A percentile compares a stretch with the other conserved stretches of the same genome.
These are phyloP conservation scores for Monosporozyma unispora DNA, from an alignment of 805 yeast species.

Conservation along the genomic window DNA sequence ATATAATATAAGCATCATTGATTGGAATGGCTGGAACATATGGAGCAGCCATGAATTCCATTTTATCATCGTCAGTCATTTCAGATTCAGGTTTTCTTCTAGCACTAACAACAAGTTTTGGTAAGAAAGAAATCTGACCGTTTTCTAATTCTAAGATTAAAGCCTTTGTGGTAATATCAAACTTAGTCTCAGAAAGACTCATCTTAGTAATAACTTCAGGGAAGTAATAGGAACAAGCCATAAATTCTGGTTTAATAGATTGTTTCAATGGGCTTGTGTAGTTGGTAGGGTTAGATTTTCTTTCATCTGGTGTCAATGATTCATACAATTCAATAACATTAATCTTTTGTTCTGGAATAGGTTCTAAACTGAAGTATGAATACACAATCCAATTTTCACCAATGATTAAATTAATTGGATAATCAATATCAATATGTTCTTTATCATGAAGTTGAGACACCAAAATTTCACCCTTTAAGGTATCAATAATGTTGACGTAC, in stretches of 20 bases:
- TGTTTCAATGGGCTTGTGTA: conserved; percentile 12
- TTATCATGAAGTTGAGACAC: conserved; percentile 35
- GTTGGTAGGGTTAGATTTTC: conserved; percentile 21
- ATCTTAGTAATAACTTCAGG: conserved; percentile 52
- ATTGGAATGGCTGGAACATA: conserved; percentile 56
- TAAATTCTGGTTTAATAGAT: conserved; percentile 38
- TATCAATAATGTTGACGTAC: conserved; percentile 50
- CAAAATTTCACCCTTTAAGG: conserved; percentile 58
- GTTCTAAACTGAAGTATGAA: conserved; percentile 45
- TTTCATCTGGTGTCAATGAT: conserved; percentile 44
- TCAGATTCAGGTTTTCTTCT: conserved; percentile 54
- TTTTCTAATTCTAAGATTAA: conserved; percentile 47
- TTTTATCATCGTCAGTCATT: conserved; percentile 42
- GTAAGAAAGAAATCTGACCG: conserved; percentile 61
- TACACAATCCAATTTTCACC: conserved; percentile 83
- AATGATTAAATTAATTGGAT: conserved; percentile 43
- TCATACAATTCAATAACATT: conserved; percentile 75
- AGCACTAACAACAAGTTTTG: conserved; percentile 59
- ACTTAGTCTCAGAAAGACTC: conserved; percentile 47
- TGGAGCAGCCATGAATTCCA: conserved; percentile 50
- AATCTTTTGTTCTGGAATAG: conserved; percentile 47
- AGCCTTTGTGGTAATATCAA: conserved; percentile 61
- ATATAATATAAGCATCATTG: conserved; percentile 40
- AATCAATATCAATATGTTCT: conserved; percentile 35
- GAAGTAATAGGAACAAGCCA: conserved; percentile 47